Conservation (phyloP, 1,284 basidiomycete genomes). For the Leccinum fallax region DNA sequence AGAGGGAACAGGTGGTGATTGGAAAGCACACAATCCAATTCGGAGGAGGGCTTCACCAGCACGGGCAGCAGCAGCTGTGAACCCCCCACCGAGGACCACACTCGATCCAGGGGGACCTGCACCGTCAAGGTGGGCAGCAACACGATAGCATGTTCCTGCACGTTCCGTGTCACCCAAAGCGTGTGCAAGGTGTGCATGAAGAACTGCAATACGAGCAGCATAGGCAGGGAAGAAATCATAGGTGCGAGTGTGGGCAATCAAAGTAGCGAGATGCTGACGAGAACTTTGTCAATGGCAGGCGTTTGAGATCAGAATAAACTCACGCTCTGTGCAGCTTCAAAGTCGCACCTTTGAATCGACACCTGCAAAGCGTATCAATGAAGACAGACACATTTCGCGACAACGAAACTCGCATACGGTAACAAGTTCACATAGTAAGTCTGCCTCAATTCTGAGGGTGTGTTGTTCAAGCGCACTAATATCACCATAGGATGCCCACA, state of each 20-base stretch:
- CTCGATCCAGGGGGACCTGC: slow-evolving; percentile 26
- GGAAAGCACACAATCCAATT: slow-evolving; percentile 46
- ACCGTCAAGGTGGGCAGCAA: slow-evolving; percentile 51
- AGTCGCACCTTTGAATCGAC: slow-evolving; percentile 65
- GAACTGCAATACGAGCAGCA: slow-evolving; percentile 62
- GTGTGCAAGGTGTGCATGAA: slow-evolving; percentile 73
- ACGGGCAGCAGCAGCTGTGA: slow-evolving; percentile 57
- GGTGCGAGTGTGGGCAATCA: slow-evolving; percentile 65
- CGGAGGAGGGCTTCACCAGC: slow-evolving; percentile 61
- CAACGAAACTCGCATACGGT: slow-evolving; percentile 44
- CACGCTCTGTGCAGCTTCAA: slow-evolving; percentile 57
- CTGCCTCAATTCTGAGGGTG: slow-evolving; percentile 65
- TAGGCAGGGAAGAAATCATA: slow-evolving; percentile 56
- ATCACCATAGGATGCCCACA: slow-evolving; percentile 56
- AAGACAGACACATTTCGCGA: neutral
- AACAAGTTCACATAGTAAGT: slow-evolving; percentile 66
- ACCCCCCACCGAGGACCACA: slow-evolving; percentile 40
- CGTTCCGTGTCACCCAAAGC: slow-evolving; percentile 48
- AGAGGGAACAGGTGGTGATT: neutral
- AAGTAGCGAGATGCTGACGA: slow-evolving; percentile 49
- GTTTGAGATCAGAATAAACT: slow-evolving; percentile 3
- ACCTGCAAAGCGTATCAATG: slow-evolving; percentile 42
- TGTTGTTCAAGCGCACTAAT: slow-evolving; percentile 49
- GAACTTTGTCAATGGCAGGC: neutral
- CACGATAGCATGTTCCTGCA: slow-evolving; percentile 61